These are phyloP conservation scores for Pichia gijzeniarum DNA, from an alignment of 805 yeast species.

Conservation along the genomic window DNA sequence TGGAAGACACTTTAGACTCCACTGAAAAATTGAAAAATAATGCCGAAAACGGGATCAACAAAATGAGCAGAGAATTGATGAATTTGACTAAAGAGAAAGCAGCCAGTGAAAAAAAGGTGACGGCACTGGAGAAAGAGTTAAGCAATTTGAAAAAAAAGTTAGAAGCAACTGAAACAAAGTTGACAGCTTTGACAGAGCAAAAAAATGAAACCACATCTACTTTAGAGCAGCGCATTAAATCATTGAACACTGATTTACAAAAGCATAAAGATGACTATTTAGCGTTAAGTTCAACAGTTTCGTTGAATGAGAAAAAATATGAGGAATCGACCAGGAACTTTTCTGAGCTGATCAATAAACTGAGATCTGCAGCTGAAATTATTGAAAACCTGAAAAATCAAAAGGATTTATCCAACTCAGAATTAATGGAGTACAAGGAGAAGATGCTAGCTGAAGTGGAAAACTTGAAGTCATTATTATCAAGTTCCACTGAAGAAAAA, in stretches of 20 bases:
- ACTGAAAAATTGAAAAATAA: conserved; percentile 33
- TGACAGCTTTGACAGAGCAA: conserved; percentile 20
- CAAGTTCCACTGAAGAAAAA: conserved; percentile 14
- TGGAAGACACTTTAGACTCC: conserved; percentile 26
- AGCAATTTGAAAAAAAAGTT: conserved; percentile 26
- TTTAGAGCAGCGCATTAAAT: conserved; percentile 18
- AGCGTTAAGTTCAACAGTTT: conserved; percentile 20
- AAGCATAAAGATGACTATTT: conserved; percentile 21
- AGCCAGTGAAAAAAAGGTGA: conserved; percentile 38
- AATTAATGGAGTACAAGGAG: conserved; percentile 12
- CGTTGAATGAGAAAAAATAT: conserved; percentile 22
- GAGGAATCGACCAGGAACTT: conserved; percentile 20
- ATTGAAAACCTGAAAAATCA: conserved; percentile 24
- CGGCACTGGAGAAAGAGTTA: conserved; percentile 37
- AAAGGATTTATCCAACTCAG: conserved; percentile 17
- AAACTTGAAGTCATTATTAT: background rate
- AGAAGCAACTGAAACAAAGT: conserved; percentile 29
- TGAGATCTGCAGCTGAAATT: conserved; percentile 24
- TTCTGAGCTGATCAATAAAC: conserved; percentile 16
- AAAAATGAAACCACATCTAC: conserved; percentile 19
- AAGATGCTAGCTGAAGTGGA: background rate
- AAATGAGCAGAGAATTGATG: conserved; percentile 80
- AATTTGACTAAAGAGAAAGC: conserved; percentile 55
- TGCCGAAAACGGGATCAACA: conserved; percentile 84
- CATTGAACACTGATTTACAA: conserved; percentile 17